Base-by-base conservation (phyloP, 805 yeast species). In the Helenozyma rhizophorensis region DNA sequence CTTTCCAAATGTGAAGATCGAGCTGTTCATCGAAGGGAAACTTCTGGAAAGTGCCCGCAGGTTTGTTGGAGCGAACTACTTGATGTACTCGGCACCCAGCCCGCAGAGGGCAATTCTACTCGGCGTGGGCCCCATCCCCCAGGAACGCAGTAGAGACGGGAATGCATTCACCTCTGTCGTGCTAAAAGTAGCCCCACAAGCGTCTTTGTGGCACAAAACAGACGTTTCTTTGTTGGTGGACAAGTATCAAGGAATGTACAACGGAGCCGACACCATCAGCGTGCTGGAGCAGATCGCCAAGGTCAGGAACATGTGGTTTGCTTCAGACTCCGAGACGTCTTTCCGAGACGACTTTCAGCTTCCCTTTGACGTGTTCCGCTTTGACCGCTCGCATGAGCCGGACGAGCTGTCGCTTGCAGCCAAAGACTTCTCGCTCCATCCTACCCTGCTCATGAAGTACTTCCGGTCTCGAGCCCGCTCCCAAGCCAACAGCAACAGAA, bases 41-140 rank as follows among this genome's bases (percentile, higher is more conserved):
- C 34, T 60, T 14, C 44, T 59, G 4, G 54, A 43, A 19, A 57
- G 51, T 9, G 60, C 62, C 1, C 46, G 70, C 21, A 34, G 47
- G 4, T 38, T 56, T 2, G 36, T 58, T 33, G 70, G 70, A 0
- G 58, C 59, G 1, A 48, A 51, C 13, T 65, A 61, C 39, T 36
- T 69, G 12, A 40, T 52, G 14, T 47, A 53, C 31, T 13, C 43
- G 2, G 54, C 60, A 17, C 55, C 64, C 1, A 41, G 24, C 2
- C 59, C 74, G 2, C 38, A 53, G 3, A 43, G 63, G 28, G 29
- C 62, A 4, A 49, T 51, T 2, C 47, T 64, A 25, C 30, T 62
- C 7, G 67, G 68, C 6, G 21, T 45, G 10, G 48, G 51, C 2
- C 42, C 43, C 19, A 17, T 17, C 8, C 19, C 19, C 7, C n/a